Base-by-base conservation (phyloP, 2,329 filamentous ascomycete species). In the Apiospora rasikravindrae region DNA sequence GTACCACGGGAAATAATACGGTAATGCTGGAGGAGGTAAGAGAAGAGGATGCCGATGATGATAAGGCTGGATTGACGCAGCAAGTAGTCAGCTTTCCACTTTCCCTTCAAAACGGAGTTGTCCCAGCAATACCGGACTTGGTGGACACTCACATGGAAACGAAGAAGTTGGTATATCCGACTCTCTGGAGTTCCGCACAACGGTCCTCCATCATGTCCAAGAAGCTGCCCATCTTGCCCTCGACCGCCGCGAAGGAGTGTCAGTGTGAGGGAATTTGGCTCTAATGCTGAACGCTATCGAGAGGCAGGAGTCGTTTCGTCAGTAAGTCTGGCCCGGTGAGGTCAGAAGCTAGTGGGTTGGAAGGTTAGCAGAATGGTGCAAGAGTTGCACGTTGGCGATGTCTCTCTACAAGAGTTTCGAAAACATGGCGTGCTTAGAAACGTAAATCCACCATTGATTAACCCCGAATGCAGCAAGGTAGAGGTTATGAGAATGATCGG, bases 21-120 rank as follows among this genome's bases (percentile, higher is more conserved):
- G 81, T 93, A 89, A 83, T 98, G 96, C 81, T 99, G 96, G 0
- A 96, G 96, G 2, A 98, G 88, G 84, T 99, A 99, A 45, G 96
- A 98, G 72, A 97, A 85, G 74, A 98, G 87, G 77, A 98, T 95
- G 72, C 96, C 96, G 77, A 97, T 81, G 74, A 98, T 87, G 77
- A 98, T 94, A 78, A 97, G 80, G 74, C 88, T 90, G 77, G 16
- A 73, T 33, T 26, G 14, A 16, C 6, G 33, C 16, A 37, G 13
- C 10, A 24, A 64, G 33, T 2, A 64, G 57, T 64, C 57, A 64
- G 57, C 53, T 61, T 13, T 37, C 1, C 3, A 40, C 5, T 1
- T 40, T 40, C 8, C 33, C 22, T 37, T 33, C 19, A n/a, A 2
- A 10, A 64, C 33, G 19, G 8, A n/a, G 33, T 61, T 29, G 16